Evolutionary conservation across 805 yeast species (phyloP).

Genomic region (Yamadazyma laniorum): DNA sequence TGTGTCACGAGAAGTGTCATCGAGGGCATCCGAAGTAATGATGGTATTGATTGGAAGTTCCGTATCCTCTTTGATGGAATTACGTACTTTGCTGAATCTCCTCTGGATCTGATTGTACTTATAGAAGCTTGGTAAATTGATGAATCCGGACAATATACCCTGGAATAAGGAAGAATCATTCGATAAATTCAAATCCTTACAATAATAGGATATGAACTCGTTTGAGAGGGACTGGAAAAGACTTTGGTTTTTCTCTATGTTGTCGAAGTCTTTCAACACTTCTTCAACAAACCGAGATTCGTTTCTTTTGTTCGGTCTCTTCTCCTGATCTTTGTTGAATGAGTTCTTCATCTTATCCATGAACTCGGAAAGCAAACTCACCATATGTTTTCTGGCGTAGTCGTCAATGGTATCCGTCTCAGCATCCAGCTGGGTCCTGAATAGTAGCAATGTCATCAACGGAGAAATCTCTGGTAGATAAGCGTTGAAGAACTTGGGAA

Average conservation of each 20-base stretch:
- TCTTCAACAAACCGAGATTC: conserved; percentile 32
- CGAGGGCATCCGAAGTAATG: neutral
- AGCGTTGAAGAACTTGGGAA: conserved; percentile 30
- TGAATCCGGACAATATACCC: conserved; percentile 37
- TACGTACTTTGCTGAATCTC: conserved; percentile 21
- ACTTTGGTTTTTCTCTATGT: conserved; percentile 25
- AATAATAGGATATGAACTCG: conserved; percentile 40
- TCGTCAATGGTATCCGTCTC: conserved; percentile 13
- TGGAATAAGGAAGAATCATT: conserved; percentile 43
- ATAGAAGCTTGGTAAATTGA: conserved; percentile 42
- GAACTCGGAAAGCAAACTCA: conserved; percentile 21
- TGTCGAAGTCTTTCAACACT: conserved; percentile 28
- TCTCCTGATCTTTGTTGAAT: conserved; percentile 14
- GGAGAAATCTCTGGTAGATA: conserved; percentile 35
- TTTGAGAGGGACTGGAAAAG: conserved; percentile 37
- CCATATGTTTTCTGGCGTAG: conserved; percentile 18
- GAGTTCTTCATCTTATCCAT: conserved; percentile 23
- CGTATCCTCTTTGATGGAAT: neutral
- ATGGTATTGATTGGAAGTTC: neutral
- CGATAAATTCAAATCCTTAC: conserved; percentile 35
- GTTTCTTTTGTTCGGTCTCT: conserved; percentile 13
- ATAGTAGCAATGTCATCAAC: conserved; percentile 30
- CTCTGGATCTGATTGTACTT: conserved; percentile 38
- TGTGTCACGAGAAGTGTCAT: neutral
- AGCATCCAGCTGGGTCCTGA: conserved; percentile 9